phyloP scores from a whole-genome alignment of 139 green algal species.

The Chara braunii region DNA sequence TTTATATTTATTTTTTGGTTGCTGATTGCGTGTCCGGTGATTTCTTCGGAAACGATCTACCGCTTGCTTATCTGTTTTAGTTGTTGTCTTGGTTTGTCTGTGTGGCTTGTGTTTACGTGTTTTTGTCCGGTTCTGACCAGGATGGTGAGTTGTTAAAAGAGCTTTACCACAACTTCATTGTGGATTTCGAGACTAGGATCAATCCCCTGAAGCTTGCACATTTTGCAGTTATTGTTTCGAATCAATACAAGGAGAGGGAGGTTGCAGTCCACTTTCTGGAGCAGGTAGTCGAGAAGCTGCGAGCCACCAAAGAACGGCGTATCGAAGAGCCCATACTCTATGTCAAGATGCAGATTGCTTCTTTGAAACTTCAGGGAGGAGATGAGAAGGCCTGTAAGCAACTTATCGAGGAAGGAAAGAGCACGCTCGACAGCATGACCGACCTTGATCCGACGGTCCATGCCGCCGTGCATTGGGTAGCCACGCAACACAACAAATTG shows the following conservation, averaged over 20 bases:
- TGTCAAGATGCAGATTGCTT: constrained; percentile 69
- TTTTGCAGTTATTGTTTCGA: constrained; percentile 46
- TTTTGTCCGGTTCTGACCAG: constrained; percentile 29
- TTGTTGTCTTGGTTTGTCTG: too few species aligned
- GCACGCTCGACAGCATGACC: constrained; percentile 51
- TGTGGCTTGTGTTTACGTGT: too few species aligned
- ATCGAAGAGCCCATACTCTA: constrained; percentile 77
- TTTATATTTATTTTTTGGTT: too few species aligned
- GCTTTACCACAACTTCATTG: constrained; percentile 84
- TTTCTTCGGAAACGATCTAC: too few species aligned
- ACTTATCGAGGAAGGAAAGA: constrained; percentile 65
- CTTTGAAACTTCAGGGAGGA: constrained; percentile 64
- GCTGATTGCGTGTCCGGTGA: too few species aligned
- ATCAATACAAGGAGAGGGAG: constrained; percentile 46
- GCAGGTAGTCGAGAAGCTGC: constrained; percentile 53
- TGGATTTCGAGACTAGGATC: constrained; percentile 81
- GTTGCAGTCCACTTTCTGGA: constrained; percentile 59
- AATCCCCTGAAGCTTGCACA: constrained; percentile 88
- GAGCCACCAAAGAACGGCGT: constrained; percentile 44
- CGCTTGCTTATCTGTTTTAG: too few species aligned
- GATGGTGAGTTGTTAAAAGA: constrained; percentile 53
- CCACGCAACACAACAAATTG: constrained; percentile 74
- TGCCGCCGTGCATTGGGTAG: constrained; percentile 75
- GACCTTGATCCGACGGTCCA: constrained; percentile 81
- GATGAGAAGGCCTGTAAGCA: constrained; percentile 49